Conservation (phyloP, 768 basidiomycete genomes). For the Mycena venus region DNA sequence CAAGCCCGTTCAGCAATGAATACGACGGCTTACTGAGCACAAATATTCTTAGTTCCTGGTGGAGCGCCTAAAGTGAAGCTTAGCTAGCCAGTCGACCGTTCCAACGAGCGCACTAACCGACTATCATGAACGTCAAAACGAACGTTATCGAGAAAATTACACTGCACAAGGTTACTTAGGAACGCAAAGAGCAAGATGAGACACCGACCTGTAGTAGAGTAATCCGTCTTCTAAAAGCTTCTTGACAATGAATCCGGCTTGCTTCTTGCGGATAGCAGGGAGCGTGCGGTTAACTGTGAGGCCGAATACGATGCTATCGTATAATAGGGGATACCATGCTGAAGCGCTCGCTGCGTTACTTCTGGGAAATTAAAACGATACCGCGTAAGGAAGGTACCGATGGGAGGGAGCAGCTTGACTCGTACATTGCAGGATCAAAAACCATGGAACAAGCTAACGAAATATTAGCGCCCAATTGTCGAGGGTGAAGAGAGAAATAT, state of each 20-base stretch:
- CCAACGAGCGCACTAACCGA: slow-evolving; percentile 14
- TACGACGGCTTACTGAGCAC: slow-evolving; percentile 42
- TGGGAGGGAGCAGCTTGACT: not conserved
- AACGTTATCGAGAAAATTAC: slow-evolving; percentile 44
- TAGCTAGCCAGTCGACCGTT: not conserved
- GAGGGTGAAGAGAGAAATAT: not conserved
- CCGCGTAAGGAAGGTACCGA: not conserved
- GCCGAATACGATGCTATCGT: slow-evolving; percentile 43
- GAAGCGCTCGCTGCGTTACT: slow-evolving; percentile 44
- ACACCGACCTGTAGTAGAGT: slow-evolving; percentile 43
- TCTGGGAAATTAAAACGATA: slow-evolving; percentile 21
- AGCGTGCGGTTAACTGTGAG: slow-evolving; percentile 43
- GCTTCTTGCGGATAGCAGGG: slow-evolving; percentile 35
- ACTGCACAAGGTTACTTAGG: slow-evolving; percentile 11
- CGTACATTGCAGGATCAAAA: slow-evolving; percentile 43
- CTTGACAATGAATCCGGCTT: slow-evolving; percentile 37
- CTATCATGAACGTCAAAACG: slow-evolving; percentile 45
- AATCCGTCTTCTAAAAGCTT: slow-evolving; percentile 44
- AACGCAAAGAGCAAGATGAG: too few species aligned
- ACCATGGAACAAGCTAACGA: slow-evolving; percentile 54
- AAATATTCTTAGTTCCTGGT: slow-evolving; percentile 43
- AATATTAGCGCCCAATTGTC: not conserved
- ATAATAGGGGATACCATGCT: slow-evolving; percentile 46
- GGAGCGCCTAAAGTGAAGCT: slow-evolving; percentile 29
- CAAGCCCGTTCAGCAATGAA: not conserved